A percentile compares a stretch with the other conserved stretches of the same genome.
phyloP scores from a whole-genome alignment of 768 basidiomycete genomes.

The Amanita molliuscula region DNA sequence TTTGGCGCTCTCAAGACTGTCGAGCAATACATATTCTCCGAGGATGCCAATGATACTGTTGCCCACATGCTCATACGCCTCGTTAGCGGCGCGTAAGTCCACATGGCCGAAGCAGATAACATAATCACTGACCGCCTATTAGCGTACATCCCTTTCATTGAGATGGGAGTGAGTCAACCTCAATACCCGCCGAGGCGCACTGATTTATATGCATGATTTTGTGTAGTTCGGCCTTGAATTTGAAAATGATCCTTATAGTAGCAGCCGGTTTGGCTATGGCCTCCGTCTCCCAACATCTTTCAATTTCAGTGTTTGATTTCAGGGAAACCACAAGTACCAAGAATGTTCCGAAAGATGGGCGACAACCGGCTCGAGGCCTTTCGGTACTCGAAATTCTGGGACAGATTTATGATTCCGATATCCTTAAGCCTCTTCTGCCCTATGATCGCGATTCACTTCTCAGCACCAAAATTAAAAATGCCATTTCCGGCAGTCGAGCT shows the following conservation, averaged over 20 bases:
- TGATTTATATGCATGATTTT: background rate
- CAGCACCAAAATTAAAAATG: slow-evolving; percentile 21
- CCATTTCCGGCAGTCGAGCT: slow-evolving; percentile 25
- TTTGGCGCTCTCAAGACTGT: slow-evolving; percentile 28
- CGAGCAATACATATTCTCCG: slow-evolving; percentile 38
- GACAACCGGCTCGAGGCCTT: slow-evolving; percentile 15
- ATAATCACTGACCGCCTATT: background rate
- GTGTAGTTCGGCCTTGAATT: slow-evolving; percentile 44
- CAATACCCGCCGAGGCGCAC: background rate
- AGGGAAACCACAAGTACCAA: slow-evolving; percentile 1
- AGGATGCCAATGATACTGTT: slow-evolving; percentile 22
- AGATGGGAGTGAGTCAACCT: slow-evolving; percentile 37
- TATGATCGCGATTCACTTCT: slow-evolving; percentile 38
- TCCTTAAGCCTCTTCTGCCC: slow-evolving; percentile 38
- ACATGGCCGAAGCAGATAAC: background rate
- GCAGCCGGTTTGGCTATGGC: slow-evolving; percentile 45
- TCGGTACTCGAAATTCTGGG: slow-evolving; percentile 41
- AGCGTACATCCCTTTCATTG: slow-evolving; percentile 50
- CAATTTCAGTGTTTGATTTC: slow-evolving; percentile 23
- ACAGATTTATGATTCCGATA: slow-evolving; percentile 37
- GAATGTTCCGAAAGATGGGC: background rate
- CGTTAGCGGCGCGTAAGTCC: slow-evolving; percentile 24
- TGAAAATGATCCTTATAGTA: slow-evolving; percentile 34
- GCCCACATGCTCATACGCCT: slow-evolving; percentile 25
- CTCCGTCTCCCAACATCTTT: slow-evolving; percentile 25